Base-by-base conservation (phyloP, 225 moss, liverwort and hornwort genomes). In the Marchantia paleacea region DNA sequence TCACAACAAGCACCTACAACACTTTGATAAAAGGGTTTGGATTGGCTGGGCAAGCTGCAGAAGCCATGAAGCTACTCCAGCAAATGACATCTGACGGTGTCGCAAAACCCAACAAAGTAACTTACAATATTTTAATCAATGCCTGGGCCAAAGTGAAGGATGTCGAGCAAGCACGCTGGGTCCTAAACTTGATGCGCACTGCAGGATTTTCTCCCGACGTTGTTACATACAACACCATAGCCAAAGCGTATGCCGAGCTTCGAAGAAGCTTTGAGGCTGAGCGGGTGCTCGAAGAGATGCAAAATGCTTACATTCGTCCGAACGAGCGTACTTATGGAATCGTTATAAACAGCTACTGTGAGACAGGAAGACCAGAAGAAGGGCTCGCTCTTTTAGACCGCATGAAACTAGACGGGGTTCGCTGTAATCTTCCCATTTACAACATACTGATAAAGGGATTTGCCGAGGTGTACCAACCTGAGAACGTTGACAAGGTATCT, bases 321-420 rank as follows among this genome's bases (percentile, higher is more conserved):
- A 97, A 97, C 76, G 92, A 91, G 79, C 91, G 97, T 52, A 94
- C 97, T 0, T 97, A 93, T 78, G 93, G 94, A 69, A 93, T 94
- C 12, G 67, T 97, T 30, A 93, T 97, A 73, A 92, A 91, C 31
- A 86, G 90, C 29, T 97, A 83, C 67, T 85, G 79, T 71, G 79
- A 81, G 79, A 81, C 60, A 52, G 88, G 85, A 73, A 66, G 81
- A 67, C 87, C 92, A 49, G 90, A 87, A 77, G 88, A 96, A 26
- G 88, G 94, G 47, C 67, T 94, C 22, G 81, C 84, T 10, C 75
- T 88, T 70, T 57, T 88, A 0, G 81, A 85, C 75, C 78, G 81
- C 54, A 88, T 88, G 88, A 83, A 69, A 29, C 52, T 75, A 49
- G 93, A 97, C 81, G 93, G 90, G 28, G 81, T 94, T 52, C 76